Conservation (phyloP, 2,329 filamentous ascomycete species). For the Truncatella angustata region DNA sequence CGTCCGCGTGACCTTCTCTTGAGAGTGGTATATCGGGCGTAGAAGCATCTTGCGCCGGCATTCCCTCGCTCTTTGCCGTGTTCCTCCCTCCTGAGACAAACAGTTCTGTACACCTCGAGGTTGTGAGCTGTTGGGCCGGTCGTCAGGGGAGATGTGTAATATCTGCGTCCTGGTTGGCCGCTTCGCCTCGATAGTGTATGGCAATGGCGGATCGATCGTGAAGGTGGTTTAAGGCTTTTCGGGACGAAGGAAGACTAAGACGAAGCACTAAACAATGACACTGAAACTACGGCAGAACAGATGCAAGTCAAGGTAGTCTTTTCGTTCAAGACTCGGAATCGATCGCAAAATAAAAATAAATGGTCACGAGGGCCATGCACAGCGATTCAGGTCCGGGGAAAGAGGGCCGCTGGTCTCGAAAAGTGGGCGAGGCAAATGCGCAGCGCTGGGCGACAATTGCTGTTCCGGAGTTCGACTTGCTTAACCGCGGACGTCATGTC, state of each 20-base stretch:
- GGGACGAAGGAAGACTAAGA: not conserved
- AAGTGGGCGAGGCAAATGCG: not conserved
- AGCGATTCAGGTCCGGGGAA: not conserved
- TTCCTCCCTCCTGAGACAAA: not conserved
- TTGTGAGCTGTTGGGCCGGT: no score
- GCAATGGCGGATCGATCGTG: not conserved
- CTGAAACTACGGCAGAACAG: no score
- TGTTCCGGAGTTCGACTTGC: no score
- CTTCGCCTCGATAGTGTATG: not conserved
- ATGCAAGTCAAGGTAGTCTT: no score
- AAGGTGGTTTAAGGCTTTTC: not conserved
- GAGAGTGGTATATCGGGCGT: constrained; percentile 50
- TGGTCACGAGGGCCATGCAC: not conserved
- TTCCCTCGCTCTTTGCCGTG: constrained; percentile 30
- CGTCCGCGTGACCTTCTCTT: constrained; percentile 31
- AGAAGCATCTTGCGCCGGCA: constrained; percentile 59
- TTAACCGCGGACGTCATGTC: not conserved
- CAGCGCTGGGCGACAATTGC: no score
- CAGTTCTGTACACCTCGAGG: not conserved
- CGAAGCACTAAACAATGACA: no score
- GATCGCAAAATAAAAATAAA: not conserved
- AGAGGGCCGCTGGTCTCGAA: not conserved
- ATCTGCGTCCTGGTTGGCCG: not conserved
- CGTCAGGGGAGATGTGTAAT: not conserved
- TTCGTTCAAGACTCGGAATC: no score